Evolutionary conservation across 2,329 filamentous ascomycete species (phyloP).

Genomic region (Sporothrix curviconia): DNA sequence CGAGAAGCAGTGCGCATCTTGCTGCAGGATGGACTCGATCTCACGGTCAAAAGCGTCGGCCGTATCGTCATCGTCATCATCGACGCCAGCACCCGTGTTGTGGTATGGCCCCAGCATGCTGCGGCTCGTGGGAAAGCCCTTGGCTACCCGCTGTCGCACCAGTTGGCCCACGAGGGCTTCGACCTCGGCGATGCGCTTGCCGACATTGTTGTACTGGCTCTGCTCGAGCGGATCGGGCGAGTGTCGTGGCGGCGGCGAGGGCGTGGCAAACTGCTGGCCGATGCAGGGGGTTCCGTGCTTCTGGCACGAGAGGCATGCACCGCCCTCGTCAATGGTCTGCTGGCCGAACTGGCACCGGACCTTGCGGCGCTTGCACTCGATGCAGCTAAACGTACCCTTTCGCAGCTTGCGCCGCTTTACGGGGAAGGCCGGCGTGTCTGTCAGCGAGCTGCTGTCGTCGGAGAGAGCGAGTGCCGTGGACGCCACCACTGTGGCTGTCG

Average conservation of each 20-base stretch:
- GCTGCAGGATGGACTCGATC: not conserved
- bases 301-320: slow-evolving; percentile 38
- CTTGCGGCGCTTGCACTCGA: slow-evolving; percentile 48
- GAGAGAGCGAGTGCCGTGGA: not conserved
- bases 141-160: slow-evolving; percentile 16
- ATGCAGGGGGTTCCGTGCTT: slow-evolving; percentile 36
- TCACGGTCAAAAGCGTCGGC: not conserved
- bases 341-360: slow-evolving; percentile 38
- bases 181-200: slow-evolving; percentile 23
- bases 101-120: not conserved
- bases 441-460: not conserved
- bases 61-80: no score
- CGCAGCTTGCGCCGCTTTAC: slow-evolving; percentile 27
- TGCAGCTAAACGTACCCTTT: slow-evolving; percentile 51
- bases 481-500: not conserved
- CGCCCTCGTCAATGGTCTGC: not conserved
- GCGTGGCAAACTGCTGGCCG: slow-evolving; percentile 35
- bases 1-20: slow-evolving; percentile 3
- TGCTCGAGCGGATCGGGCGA: slow-evolving; percentile 11
- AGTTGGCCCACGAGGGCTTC: slow-evolving; percentile 32
- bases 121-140: not conserved
- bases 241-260: not conserved
- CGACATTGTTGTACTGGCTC: slow-evolving; percentile 1
- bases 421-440: not conserved
- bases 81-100: no score